phyloP scores from a whole-genome alignment of 2,329 filamentous ascomycete species.

The Stagonosporopsis tanaceti region DNA sequence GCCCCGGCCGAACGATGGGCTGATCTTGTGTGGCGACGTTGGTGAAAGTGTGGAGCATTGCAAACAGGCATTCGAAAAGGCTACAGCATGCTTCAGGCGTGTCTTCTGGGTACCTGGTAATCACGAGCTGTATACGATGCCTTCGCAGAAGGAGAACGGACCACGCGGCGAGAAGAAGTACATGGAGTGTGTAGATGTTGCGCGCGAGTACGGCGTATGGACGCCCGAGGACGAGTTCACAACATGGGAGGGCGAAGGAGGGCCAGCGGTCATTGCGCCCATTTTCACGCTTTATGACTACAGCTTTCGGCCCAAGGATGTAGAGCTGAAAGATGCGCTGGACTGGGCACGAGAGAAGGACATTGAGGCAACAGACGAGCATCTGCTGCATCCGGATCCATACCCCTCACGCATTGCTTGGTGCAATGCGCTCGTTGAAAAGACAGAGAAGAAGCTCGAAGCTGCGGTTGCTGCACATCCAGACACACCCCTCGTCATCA shows the following conservation, averaged over 20 bases:
- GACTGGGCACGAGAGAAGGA: conserved; percentile 56
- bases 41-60: conserved; percentile 48
- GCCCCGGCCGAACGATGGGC: conserved; percentile 52
- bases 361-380: conserved; percentile 57
- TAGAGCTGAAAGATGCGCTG: conserved; percentile 58
- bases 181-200: conserved; percentile 61
- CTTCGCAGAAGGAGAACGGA: conserved; percentile 46
- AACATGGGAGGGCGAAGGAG: conserved; percentile 62
- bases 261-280: conserved; percentile 60
- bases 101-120: conserved; percentile 67
- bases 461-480: conserved; percentile 40
- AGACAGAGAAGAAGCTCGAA: conserved; percentile 52
- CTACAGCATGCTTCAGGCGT: conserved; percentile 53
- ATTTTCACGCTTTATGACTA: conserved; percentile 69
- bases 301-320: conserved; percentile 61
- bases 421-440: conserved; percentile 54
- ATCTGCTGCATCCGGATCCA: conserved; percentile 56
- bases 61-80: conserved; percentile 47
- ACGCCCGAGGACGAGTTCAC: conserved; percentile 66
- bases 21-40: conserved; percentile 57
- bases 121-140: conserved; percentile 65
- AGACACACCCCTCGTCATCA: conserved; percentile 52
- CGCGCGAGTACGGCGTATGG: conserved; percentile 60
- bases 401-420: conserved; percentile 55
- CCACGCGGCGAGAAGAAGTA: conserved; percentile 63